A percentile compares a stretch with the other conserved stretches of the same genome.
Evolutionary conservation across 441 rosid species (phyloP).

Genomic region (Populus hybrid): DNA sequence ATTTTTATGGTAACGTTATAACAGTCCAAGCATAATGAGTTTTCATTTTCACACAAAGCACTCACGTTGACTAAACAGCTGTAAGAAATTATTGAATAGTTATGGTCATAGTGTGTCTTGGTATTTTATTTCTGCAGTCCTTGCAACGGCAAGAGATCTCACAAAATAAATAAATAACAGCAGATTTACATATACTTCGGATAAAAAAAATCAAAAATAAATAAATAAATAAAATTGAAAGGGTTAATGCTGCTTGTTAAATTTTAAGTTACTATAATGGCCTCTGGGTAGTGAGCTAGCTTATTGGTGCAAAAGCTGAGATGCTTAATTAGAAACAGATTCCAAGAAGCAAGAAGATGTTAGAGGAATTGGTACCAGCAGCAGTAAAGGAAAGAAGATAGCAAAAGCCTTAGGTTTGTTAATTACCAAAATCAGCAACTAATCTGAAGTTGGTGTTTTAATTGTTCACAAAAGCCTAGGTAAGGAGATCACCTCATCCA

Average conservation of each 20-base stretch:
- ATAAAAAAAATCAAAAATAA: not conserved
- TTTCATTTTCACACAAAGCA: not conserved
- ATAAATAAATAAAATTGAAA: not conserved
- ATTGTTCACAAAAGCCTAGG: constrained; percentile 13
- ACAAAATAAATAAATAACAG: not conserved
- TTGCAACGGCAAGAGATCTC: constrained; percentile 3
- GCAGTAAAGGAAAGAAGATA: not conserved
- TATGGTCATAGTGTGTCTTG: not conserved
- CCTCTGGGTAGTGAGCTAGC: not conserved
- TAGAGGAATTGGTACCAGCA: not conserved
- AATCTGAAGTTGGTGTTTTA: not conserved
- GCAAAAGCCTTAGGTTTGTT: not conserved
- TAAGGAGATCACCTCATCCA: constrained; percentile 72
- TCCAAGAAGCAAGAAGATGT: not conserved
- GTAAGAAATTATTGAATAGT: not conserved
- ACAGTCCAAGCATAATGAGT: not conserved
- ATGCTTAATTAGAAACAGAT: not conserved
- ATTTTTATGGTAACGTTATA: not conserved
- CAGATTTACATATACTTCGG: not conserved
- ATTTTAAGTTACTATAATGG: not conserved
- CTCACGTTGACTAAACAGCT: not conserved
- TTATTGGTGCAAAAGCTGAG: not conserved
- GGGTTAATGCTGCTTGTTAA: not conserved
- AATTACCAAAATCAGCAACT: not conserved
- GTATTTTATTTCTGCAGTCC: not conserved